These are phyloP conservation scores for Acacia acuminata DNA, from an alignment of 306 rosid genomes.

Conservation along the genomic window DNA sequence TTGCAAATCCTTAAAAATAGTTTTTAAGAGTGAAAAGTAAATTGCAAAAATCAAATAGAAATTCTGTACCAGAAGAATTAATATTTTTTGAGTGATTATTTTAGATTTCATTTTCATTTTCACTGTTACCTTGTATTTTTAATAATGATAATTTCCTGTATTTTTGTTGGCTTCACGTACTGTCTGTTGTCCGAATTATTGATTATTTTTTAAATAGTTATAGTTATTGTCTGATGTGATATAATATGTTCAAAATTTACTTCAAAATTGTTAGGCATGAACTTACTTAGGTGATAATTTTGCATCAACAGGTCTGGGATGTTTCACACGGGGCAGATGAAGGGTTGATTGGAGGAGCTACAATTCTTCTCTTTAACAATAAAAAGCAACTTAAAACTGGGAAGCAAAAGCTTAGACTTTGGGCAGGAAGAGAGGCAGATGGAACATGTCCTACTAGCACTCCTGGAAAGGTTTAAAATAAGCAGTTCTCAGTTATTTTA, in stretches of 20 bases:
- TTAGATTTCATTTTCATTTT: background rate
- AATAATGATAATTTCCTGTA: background rate
- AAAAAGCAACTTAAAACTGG: conserved; percentile 96
- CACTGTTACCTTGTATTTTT: background rate
- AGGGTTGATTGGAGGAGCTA: conserved; percentile 95
- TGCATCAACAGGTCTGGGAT: conserved; percentile 83
- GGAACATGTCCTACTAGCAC: conserved; percentile 80
- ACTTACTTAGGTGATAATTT: conserved; percentile 11
- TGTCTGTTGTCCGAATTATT: background rate
- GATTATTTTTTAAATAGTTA: background rate
- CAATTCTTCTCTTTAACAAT: conserved; percentile 82
- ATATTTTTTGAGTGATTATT: background rate
- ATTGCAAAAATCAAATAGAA: conserved; percentile 1
- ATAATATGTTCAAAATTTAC: background rate
- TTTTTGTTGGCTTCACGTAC: background rate
- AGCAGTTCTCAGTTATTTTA: conserved; percentile 14
- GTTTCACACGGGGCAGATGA: conserved; percentile 74
- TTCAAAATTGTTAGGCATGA: conserved; percentile 7
- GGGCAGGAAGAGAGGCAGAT: conserved; percentile 91
- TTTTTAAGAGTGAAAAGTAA: background rate
- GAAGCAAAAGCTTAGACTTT: conserved; percentile 94
- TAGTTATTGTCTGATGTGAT: background rate
- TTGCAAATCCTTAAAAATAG: background rate
- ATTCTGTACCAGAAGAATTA: background rate
- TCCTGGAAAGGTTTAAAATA: conserved; percentile 84